Percentiles rank a stretch among this genome's conserved stretches.
phyloP scores from a whole-genome alignment of 768 basidiomycete species.

The Termitomyces titanicus region DNA sequence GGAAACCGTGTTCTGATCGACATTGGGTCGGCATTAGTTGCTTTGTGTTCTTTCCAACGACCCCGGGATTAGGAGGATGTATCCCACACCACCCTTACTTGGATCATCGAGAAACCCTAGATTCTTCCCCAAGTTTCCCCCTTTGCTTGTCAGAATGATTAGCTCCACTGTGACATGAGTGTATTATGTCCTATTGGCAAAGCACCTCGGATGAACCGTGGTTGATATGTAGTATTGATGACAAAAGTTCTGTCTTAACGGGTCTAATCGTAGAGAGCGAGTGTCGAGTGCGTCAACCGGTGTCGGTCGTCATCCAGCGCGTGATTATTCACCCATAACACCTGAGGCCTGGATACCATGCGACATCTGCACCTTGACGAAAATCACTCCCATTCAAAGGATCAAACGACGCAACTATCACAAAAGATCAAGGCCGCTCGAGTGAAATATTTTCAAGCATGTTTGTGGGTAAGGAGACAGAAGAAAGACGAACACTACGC shows the following conservation, averaged over 20 bases:
- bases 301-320: no score
- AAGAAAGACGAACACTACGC: no score
- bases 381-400: no score
- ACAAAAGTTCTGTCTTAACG: neutral
- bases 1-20: neutral
- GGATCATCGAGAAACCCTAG: slow-evolving; percentile 8
- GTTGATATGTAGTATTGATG: neutral
- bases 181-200: no score
- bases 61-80: slow-evolving; percentile 7
- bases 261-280: neutral
- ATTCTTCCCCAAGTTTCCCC: neutral
- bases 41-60: neutral
- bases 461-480: no score
- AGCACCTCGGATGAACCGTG: slow-evolving; percentile 11
- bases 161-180: neutral
- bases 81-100: slow-evolving; percentile 5
- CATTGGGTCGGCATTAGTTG: neutral
- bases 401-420: no score
- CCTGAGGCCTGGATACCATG: neutral
- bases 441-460: no score
- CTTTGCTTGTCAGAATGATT: slow-evolving; percentile 6
- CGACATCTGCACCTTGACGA: neutral
- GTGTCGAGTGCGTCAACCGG: neutral
- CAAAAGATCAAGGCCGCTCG: no score
- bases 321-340: no score